Evolutionary conservation across 2,329 filamentous ascomycete genomes (phyloP).

Genomic region (Metarhizium album): DNA sequence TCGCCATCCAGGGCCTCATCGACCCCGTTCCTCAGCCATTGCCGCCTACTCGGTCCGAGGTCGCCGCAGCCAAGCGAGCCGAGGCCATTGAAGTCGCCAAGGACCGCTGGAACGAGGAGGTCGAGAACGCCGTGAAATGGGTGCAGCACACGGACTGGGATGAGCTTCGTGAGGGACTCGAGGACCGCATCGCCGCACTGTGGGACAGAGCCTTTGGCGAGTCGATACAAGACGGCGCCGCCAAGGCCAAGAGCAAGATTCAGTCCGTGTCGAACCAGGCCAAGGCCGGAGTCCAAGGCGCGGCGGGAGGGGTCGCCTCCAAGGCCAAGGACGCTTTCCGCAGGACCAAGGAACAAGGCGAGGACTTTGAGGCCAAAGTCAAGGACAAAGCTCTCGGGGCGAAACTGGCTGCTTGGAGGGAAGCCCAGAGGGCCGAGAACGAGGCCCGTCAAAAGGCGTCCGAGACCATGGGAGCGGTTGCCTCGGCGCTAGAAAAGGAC

Average conservation of each 20-base stretch:
- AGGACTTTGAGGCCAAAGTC: slow-evolving; percentile 16
- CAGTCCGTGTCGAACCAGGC: slow-evolving; percentile 24
- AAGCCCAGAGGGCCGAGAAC: slow-evolving; percentile 12
- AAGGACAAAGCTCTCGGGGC: slow-evolving; percentile 19
- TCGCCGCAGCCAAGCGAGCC: slow-evolving; percentile 39
- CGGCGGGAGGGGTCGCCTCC: slow-evolving; percentile 17
- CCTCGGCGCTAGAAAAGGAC: slow-evolving; percentile 28
- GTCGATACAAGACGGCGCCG: slow-evolving; percentile 16
- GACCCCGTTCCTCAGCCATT: slow-evolving; percentile 36
- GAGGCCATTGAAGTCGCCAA: slow-evolving; percentile 57
- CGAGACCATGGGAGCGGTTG: slow-evolving; percentile 27
- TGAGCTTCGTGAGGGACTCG: slow-evolving; percentile 47
- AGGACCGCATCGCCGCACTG: slow-evolving; percentile 35
- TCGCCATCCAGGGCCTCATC: slow-evolving; percentile 41
- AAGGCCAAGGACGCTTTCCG: slow-evolving; percentile 26
- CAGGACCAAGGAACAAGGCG: slow-evolving; percentile 18
- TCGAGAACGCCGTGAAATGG: slow-evolving; percentile 55
- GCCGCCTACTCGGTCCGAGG: slow-evolving; percentile 39
- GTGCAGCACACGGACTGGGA: slow-evolving; percentile 57
- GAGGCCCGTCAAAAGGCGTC: slow-evolving; percentile 17
- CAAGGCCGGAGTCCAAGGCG: slow-evolving; percentile 13
- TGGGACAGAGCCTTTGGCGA: slow-evolving; percentile 30
- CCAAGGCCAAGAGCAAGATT: slow-evolving; percentile 18
- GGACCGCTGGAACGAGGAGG: slow-evolving; percentile 67
- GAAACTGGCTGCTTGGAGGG: slow-evolving; percentile 14